Conservation (phyloP, 495 filamentous ascomycete genomes). For the Podospora tetraspora region DNA sequence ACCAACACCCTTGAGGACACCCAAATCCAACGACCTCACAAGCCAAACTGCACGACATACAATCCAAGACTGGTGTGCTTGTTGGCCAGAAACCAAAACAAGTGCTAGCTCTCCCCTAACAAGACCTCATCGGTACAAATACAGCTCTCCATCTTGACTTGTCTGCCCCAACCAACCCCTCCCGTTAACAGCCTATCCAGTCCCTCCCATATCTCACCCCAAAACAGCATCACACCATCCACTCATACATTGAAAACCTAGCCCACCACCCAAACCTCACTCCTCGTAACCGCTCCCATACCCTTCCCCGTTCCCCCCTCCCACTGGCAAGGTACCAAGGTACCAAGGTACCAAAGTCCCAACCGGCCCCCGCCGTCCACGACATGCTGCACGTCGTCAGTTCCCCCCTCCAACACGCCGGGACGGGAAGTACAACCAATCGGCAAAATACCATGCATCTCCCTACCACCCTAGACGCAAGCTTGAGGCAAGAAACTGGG, state of each 20-base stretch:
- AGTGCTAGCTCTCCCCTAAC: not conserved
- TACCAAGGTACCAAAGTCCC: no score
- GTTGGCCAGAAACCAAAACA: no score
- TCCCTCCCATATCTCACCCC: no score
- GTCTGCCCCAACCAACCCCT: no score
- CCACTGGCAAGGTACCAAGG: no score
- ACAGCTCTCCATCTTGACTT: not conserved
- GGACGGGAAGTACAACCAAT: not conserved
- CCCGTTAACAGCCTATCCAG: no score
- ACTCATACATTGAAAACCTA: no score
- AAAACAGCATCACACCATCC: not conserved
- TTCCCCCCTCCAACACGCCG: not conserved
- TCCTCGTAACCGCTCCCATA: no score
- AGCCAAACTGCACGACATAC: not conserved
- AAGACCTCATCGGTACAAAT: not conserved
- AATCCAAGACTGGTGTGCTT: not conserved
- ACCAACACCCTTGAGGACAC: not conserved
- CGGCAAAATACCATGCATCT: not conserved
- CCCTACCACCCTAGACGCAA: not conserved
- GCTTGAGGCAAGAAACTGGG: not conserved
- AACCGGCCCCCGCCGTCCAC: not conserved
- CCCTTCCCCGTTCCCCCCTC: no score
- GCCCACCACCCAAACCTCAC: no score
- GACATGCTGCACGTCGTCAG: not conserved
- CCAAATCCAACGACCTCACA: not conserved